phyloP scores from a whole-genome alignment of 768 basidiomycete species.

The Stropharia rugosoannulata region DNA sequence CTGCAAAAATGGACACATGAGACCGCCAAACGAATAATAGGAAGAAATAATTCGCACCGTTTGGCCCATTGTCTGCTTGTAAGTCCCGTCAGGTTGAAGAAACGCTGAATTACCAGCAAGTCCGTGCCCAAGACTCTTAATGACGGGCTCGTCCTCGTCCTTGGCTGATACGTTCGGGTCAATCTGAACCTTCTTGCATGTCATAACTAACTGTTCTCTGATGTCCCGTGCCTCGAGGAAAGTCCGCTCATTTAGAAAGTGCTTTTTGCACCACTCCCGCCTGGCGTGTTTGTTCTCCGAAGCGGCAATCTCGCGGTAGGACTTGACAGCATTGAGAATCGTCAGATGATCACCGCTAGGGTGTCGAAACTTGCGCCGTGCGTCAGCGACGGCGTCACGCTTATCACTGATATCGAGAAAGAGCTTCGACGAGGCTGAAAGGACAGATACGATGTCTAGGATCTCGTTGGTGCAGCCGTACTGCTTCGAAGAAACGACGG shows the following conservation, averaged over 20 bases:
- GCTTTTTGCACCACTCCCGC: slow-evolving; percentile 80
- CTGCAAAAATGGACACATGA: slow-evolving; percentile 26
- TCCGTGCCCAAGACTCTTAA: slow-evolving; percentile 74
- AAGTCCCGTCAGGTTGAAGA: slow-evolving; percentile 81
- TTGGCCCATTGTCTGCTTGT: slow-evolving; percentile 79
- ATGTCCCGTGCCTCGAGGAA: slow-evolving; percentile 79
- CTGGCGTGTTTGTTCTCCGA: slow-evolving; percentile 46
- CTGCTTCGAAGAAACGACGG: slow-evolving; percentile 75
- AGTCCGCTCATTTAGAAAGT: slow-evolving; percentile 82
- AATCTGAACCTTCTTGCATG: slow-evolving; percentile 59
- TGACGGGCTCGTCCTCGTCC: slow-evolving; percentile 59
- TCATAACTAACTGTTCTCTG: slow-evolving; percentile 69
- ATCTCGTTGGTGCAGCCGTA: slow-evolving; percentile 76
- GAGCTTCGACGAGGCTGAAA: slow-evolving; percentile 78
- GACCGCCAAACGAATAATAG: not conserved
- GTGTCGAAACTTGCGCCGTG: slow-evolving; percentile 78
- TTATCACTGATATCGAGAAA: slow-evolving; percentile 78
- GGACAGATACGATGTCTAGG: slow-evolving; percentile 80
- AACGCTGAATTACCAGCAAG: slow-evolving; percentile 83
- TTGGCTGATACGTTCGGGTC: slow-evolving; percentile 60
- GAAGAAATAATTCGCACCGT: slow-evolving; percentile 40
- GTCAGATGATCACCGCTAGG: slow-evolving; percentile 90
- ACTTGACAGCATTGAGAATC: slow-evolving; percentile 78
- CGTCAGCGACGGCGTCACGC: slow-evolving; percentile 69
- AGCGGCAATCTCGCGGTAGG: slow-evolving; percentile 70